These are phyloP conservation scores for Trichosporon ovoides DNA, from an alignment of 1,284 basidiomycete genomes.

Conservation along the genomic window DNA sequence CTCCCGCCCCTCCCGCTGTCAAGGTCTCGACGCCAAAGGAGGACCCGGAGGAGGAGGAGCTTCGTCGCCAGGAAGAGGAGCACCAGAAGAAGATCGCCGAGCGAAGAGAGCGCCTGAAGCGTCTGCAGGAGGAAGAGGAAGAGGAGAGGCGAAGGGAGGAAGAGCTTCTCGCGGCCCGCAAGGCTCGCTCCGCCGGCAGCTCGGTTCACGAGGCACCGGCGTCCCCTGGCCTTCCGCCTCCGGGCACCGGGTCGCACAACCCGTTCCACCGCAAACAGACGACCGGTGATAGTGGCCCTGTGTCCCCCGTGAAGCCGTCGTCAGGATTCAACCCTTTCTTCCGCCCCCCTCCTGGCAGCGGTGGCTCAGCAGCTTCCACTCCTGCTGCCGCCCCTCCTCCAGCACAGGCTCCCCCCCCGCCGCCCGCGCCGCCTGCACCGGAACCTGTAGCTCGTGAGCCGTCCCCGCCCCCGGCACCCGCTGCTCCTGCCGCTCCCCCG, in stretches of 20 bases:
- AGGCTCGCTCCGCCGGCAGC: constrained; percentile 27
- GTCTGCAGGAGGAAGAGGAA: constrained; percentile 67
- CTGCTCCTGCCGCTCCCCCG: constrained; percentile 44
- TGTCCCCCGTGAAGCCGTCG: constrained; percentile 29
- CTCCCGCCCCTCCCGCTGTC: constrained; percentile 42
- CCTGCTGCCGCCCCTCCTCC: constrained; percentile 38
- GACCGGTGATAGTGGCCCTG: constrained; percentile 24
- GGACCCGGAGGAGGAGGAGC: constrained; percentile 61
- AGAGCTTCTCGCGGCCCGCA: constrained; percentile 51
- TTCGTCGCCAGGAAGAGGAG: constrained; percentile 61
- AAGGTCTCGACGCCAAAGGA: constrained; percentile 44
- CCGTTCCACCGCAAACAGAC: constrained; percentile 52
- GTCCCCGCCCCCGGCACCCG: constrained; percentile 25
- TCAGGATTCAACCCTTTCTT: constrained; percentile 50
- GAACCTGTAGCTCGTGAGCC: constrained; percentile 19
- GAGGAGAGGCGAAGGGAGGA: constrained; percentile 62
- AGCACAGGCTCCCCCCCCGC: constrained; percentile 31
- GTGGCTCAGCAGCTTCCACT: constrained; percentile 25
- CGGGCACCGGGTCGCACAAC: constrained; percentile 34
- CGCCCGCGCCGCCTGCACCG: constrained; percentile 41
- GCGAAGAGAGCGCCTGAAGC: constrained; percentile 59
- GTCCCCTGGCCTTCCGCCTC: not conserved
- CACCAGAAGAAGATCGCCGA: constrained; percentile 63
- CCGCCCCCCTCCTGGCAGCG: constrained; percentile 47
- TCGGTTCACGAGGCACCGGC: constrained; percentile 18